Percentiles rank a stretch among this genome's conserved stretches.
phyloP scores from a whole-genome alignment of 2,329 filamentous ascomycete genomes.

The Talaromyces marneffei region DNA sequence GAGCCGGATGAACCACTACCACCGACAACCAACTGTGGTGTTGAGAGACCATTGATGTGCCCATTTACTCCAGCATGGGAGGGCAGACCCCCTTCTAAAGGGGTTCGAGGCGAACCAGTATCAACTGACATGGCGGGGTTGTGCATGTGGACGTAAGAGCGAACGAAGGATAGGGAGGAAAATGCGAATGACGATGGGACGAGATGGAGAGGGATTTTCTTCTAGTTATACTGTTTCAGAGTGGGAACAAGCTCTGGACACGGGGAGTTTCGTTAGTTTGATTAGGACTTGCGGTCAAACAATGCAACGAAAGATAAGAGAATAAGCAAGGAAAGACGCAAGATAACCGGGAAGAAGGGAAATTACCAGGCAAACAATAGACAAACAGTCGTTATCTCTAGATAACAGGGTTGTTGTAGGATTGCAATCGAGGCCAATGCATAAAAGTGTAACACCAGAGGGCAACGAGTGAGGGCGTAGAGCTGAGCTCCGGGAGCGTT shows the following conservation, averaged over 20 bases:
- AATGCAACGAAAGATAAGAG: background rate
- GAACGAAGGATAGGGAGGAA: background rate
- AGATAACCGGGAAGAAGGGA: background rate
- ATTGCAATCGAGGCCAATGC: slow-evolving; percentile 7
- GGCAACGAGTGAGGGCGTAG: background rate
- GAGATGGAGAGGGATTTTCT: too few species aligned
- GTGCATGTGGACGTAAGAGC: background rate
- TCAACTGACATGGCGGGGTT: slow-evolving; percentile 13
- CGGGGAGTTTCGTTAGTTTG: background rate
- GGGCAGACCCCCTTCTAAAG: slow-evolving; percentile 11
- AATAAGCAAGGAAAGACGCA: background rate
- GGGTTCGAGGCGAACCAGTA: slow-evolving; percentile 8
- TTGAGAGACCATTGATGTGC: slow-evolving; percentile 15
- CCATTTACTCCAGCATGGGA: slow-evolving; percentile 1
- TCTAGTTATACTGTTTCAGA: background rate
- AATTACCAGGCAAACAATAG: background rate
- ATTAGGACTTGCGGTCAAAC: slow-evolving; percentile 1
- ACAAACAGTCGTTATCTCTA: slow-evolving; percentile 7
- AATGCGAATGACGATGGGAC: background rate
- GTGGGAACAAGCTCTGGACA: background rate
- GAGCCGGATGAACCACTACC: slow-evolving; percentile 32
- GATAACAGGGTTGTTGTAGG: background rate
- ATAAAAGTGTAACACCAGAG: slow-evolving; percentile 2
- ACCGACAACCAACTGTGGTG: slow-evolving; percentile 31
- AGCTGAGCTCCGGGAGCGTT: slow-evolving; percentile 11